These are phyloP conservation scores for Hansenula sp. DNA, from an alignment of 1,139 yeast genomes.

Conservation along the genomic window DNA sequence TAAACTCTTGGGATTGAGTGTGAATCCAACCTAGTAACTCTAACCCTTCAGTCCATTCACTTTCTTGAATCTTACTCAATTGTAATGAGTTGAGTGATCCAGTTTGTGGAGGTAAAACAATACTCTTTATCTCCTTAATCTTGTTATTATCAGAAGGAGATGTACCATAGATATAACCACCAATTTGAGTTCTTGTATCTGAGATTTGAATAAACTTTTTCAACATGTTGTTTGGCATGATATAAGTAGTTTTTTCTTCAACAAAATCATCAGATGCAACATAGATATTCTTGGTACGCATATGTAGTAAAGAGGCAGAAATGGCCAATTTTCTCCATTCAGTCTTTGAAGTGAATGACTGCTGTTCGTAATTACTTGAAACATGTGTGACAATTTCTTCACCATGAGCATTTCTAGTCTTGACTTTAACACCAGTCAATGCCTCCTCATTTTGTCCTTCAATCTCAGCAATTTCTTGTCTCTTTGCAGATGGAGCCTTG, in stretches of 20 bases:
- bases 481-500: slow-evolving; percentile 78
- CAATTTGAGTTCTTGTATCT: slow-evolving; percentile 80
- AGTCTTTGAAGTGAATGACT: slow-evolving; percentile 73
- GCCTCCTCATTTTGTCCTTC: slow-evolving; percentile 50
- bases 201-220: slow-evolving; percentile 76
- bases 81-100: slow-evolving; percentile 69
- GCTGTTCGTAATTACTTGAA: slow-evolving; percentile 84
- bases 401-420: slow-evolving; percentile 89
- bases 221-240: slow-evolving; percentile 78
- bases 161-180: slow-evolving; percentile 73
- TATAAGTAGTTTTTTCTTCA: slow-evolving; percentile 56
- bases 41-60: slow-evolving; percentile 38
- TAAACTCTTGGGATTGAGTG: slow-evolving; percentile 63
- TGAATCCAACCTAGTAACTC: slow-evolving; percentile 81
- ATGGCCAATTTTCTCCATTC: slow-evolving; percentile 93
- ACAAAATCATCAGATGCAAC: slow-evolving; percentile 59
- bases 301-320: slow-evolving; percentile 65
- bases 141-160: slow-evolving; percentile 67
- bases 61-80: slow-evolving; percentile 51
- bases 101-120: slow-evolving; percentile 85
- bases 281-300: slow-evolving; percentile 73
- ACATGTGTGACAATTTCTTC: slow-evolving; percentile 94
- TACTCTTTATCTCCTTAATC: slow-evolving; percentile 71
- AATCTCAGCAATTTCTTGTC: slow-evolving; percentile 77
- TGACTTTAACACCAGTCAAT: slow-evolving; percentile 76